These are phyloP conservation scores for Phylloporus gajari DNA, from an alignment of 1,284 basidiomycete species.

Conservation along the genomic window DNA sequence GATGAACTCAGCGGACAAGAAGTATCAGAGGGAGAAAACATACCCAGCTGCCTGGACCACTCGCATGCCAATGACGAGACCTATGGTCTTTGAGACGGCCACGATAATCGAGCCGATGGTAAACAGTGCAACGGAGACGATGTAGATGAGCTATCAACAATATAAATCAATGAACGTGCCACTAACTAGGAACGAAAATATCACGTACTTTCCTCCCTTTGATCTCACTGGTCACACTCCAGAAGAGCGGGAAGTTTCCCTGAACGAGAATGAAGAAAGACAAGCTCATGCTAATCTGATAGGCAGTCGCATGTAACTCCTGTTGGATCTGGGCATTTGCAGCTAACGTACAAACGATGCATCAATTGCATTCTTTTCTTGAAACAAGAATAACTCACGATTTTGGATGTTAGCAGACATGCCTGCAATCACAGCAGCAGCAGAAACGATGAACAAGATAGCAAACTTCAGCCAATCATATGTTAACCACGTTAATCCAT, in stretches of 20 bases:
- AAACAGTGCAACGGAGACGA: neutral
- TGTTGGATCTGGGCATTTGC: conserved; percentile 3
- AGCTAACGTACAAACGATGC: neutral
- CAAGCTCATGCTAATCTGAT: neutral
- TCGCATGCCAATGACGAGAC: conserved; percentile 5
- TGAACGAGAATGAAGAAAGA: neutral
- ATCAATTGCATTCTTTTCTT: neutral
- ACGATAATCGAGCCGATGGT: conserved; percentile 1
- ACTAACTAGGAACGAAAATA: neutral
- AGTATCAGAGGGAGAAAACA: neutral
- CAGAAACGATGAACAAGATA: neutral
- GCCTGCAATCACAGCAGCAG: neutral
- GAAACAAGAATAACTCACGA: neutral
- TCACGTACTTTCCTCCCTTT: conserved; percentile 1
- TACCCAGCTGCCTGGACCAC: conserved; percentile 2
- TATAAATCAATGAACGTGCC: neutral
- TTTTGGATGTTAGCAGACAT: neutral
- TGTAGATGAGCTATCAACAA: neutral
- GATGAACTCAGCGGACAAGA: neutral
- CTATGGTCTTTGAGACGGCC: neutral
- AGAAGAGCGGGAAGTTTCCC: conserved; percentile 1
- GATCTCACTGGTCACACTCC: conserved; percentile 4
- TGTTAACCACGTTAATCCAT: neutral
- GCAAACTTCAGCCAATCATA: neutral
- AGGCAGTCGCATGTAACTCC: neutral